These are phyloP conservation scores for Pinus taeda DNA, from an alignment of 75 land plant species.

Conservation along the genomic window DNA sequence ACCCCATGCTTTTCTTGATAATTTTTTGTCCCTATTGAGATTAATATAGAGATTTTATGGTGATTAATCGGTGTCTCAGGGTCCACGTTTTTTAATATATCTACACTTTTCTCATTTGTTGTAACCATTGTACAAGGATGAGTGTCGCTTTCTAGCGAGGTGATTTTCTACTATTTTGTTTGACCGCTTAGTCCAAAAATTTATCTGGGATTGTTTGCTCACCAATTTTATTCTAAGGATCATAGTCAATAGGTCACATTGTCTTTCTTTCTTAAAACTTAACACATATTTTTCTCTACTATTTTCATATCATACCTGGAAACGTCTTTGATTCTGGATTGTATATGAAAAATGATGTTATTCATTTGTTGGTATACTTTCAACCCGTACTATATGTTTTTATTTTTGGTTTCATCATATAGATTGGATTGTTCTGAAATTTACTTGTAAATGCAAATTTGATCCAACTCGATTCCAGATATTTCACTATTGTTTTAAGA, in stretches of 20 bases:
- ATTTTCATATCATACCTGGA: neutral
- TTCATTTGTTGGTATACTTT: neutral
- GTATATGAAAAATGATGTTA: neutral
- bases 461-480: neutral
- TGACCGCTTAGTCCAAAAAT: too few species aligned
- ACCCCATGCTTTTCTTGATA: too few species aligned
- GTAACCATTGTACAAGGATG: neutral
- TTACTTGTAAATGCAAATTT: neutral
- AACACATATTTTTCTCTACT: too few species aligned
- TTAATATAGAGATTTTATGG: neutral
- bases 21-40: too few species aligned
- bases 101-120: neutral
- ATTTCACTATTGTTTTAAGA: neutral
- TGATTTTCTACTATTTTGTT: neutral
- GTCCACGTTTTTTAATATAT: neutral
- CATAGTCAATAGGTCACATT: too few species aligned
- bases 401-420: neutral
- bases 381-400: neutral
- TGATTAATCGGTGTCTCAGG: neutral
- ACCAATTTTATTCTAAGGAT: too few species aligned
- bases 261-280: too few species aligned
- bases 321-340: too few species aligned
- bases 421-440: neutral
- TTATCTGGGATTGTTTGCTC: too few species aligned
- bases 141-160: neutral